phyloP scores from a whole-genome alignment of 2,329 filamentous ascomycete species.

The Rhexocercosporidium sp. region DNA sequence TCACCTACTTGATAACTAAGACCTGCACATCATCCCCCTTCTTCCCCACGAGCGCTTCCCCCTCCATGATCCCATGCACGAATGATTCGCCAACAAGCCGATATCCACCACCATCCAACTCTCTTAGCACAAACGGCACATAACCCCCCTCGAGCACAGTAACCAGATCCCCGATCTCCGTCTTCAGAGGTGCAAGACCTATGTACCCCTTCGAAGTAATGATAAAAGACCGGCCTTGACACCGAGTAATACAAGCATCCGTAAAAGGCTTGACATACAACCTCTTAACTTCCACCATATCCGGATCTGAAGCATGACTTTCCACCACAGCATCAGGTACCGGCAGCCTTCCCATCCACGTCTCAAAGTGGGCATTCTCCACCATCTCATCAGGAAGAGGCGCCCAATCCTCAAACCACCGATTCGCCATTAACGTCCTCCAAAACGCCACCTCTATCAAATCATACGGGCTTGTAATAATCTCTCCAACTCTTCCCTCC shows the following conservation, averaged over 20 bases:
- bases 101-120: not conserved
- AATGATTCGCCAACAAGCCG: constrained; percentile 3
- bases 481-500: not conserved
- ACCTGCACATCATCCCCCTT: not conserved
- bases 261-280: constrained; percentile 2
- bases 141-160: not conserved
- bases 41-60: not conserved
- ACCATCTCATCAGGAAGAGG: not conserved
- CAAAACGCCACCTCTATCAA: not conserved
- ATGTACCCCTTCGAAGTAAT: constrained; percentile 6
- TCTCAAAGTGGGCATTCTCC: constrained; percentile 1
- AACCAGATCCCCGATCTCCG: not conserved
- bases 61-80: constrained; percentile 11
- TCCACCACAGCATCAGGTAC: not conserved
- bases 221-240: constrained; percentile 4
- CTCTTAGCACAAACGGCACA: not conserved
- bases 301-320: not conserved
- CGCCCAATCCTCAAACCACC: not conserved
- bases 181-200: not conserved
- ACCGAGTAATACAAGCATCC: not conserved
- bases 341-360: not conserved
- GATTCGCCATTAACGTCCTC: constrained; percentile 2
- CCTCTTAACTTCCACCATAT: not conserved
- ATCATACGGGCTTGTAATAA: not conserved
- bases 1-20: not conserved